Evolutionary conservation across 2,329 filamentous ascomycete genomes (phyloP).

Genomic region (Tolypocladium amazonense): DNA sequence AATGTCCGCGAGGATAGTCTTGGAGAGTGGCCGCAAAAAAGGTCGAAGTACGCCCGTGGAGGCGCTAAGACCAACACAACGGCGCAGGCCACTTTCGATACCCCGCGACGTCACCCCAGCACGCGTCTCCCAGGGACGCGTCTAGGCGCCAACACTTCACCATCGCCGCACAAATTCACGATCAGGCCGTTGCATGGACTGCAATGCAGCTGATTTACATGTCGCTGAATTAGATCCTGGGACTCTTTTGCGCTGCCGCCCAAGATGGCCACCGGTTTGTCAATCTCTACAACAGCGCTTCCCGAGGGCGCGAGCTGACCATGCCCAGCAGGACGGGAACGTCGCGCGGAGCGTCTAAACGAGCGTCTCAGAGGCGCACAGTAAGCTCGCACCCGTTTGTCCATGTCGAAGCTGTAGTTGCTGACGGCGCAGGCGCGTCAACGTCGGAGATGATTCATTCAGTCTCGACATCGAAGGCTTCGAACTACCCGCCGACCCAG

Average conservation of each 20-base stretch:
- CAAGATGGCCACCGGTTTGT: conserved; percentile 25
- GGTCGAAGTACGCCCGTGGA: no score
- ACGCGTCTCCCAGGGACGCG: conserved; percentile 1
- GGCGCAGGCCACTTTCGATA: not conserved
- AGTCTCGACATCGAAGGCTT: conserved; percentile 38
- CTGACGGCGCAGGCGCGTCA: conserved; percentile 31
- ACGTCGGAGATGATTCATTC: conserved; percentile 51
- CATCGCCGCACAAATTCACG: not conserved
- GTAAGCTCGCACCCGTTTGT: conserved; percentile 26
- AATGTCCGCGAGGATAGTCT: no score
- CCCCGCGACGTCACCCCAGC: conserved; percentile 3
- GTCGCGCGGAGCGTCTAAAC: conserved; percentile 51
- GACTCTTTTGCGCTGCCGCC: not conserved
- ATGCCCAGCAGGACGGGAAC: conserved; percentile 24
- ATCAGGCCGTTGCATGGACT: no score
- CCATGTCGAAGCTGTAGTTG: not conserved
- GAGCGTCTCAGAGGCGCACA: conserved; percentile 55
- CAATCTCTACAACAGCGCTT: not conserved
- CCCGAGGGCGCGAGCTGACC: not conserved
- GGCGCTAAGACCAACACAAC: no score
- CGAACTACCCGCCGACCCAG: conserved; percentile 15
- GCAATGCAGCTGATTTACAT: not conserved
- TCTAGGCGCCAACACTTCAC: not conserved
- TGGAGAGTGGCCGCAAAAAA: no score
- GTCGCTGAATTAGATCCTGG: not conserved